Percentiles rank a stretch among this genome's conserved stretches.
Conservation (phyloP, 306 rosid genomes). For the Vigna nakashimae region DNA sequence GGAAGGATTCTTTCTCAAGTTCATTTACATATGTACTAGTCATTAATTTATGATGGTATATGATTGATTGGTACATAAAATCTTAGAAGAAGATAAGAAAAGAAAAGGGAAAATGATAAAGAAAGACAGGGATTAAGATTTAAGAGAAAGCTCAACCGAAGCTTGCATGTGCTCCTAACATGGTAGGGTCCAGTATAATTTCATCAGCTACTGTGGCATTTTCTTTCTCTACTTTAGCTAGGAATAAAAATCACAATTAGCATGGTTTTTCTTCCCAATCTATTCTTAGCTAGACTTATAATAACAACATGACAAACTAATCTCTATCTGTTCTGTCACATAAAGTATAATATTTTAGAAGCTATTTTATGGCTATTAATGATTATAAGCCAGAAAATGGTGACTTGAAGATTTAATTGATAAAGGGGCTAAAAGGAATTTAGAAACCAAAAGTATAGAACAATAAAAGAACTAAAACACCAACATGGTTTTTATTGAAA, state of each 20-base stretch:
- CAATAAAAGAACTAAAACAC: background rate
- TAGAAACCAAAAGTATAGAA: background rate
- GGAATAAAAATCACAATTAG: conserved; percentile 29
- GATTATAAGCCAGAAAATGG: background rate
- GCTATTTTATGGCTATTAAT: conserved; percentile 4
- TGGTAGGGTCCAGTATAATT: conserved; percentile 51
- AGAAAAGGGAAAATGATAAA: background rate
- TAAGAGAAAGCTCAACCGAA: conserved; percentile 45
- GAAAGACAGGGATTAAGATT: conserved; percentile 40
- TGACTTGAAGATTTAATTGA: background rate
- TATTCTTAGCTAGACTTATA: conserved; percentile 23
- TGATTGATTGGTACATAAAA: conserved; percentile 41
- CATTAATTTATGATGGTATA: background rate
- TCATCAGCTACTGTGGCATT: conserved; percentile 33
- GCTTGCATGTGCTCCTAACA: conserved; percentile 51
- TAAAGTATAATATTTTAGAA: conserved; percentile 1
- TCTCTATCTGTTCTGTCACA: conserved; percentile 7
- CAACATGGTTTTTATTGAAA: background rate
- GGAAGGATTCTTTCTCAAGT: conserved; percentile 38
- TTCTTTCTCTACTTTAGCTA: conserved; percentile 23
- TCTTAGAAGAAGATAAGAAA: background rate
- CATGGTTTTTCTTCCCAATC: conserved; percentile 25
- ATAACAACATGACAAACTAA: conserved; percentile 16
- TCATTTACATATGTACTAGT: conserved; percentile 36
- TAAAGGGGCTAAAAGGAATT: background rate